Evolutionary conservation across 345 rosid genomes (phyloP).

Genomic region (Fremontodendron californicum): DNA sequence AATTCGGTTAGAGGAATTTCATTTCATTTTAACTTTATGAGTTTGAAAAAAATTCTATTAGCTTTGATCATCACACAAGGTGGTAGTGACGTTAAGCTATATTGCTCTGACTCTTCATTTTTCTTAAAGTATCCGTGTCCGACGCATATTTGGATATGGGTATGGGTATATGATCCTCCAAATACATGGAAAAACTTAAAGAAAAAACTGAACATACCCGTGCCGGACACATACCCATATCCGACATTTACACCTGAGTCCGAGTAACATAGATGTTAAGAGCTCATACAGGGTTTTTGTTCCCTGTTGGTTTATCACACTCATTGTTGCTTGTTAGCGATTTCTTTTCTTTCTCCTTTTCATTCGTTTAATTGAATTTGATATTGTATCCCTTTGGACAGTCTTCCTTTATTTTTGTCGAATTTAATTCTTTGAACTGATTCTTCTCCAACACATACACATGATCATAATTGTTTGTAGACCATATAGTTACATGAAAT

Average conservation of each 20-base stretch:
- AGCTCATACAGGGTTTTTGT: not conserved
- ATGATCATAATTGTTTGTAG: not conserved
- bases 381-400: not conserved
- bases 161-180: too few relatives aligned
- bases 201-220: too few relatives aligned
- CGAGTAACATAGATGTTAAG: not conserved
- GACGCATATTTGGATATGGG: too few relatives aligned
- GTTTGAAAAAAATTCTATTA: not conserved
- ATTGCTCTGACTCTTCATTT: too few relatives aligned
- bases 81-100: not conserved
- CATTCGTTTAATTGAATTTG: not conserved
- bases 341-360: not conserved
- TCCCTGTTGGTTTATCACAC: not conserved
- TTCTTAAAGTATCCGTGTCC: too few relatives aligned
- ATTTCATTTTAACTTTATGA: not conserved
- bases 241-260: too few relatives aligned
- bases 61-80: not conserved
- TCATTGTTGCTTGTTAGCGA: not conserved
- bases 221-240: too few relatives aligned
- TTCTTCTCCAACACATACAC: not conserved
- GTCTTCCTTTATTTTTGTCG: not conserved
- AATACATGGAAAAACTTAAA: too few relatives aligned
- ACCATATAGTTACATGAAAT: not conserved
- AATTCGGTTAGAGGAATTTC: not conserved
- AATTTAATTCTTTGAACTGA: not conserved